Evolutionary conservation across 768 basidiomycete species (phyloP).

Genomic region (Boletales sp.): DNA sequence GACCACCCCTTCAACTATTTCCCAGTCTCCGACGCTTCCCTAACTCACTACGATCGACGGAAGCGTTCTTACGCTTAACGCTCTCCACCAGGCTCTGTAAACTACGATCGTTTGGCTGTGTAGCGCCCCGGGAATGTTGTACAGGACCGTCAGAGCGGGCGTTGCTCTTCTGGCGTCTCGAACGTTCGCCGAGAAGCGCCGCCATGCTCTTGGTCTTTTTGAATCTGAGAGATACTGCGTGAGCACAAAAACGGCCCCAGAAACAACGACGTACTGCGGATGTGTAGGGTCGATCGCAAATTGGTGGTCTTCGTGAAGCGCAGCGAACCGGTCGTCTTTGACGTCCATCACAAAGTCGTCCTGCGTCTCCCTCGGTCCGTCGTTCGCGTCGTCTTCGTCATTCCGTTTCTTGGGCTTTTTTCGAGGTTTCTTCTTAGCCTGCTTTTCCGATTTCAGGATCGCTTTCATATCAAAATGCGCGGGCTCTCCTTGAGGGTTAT

Average conservation of each 20-base stretch:
- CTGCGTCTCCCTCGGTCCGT: conserved; percentile 64
- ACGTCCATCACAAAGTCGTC: conserved; percentile 82
- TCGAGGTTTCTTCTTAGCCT: conserved; percentile 40
- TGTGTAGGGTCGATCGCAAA: conserved; percentile 96
- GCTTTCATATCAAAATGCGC: conserved; percentile 90
- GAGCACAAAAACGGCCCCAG: not conserved
- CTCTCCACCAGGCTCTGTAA: conserved; percentile 76
- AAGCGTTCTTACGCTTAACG: conserved; percentile 74
- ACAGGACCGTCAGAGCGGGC: not conserved
- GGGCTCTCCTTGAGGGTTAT: conserved; percentile 50
- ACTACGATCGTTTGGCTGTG: conserved; percentile 25
- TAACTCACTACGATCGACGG: conserved; percentile 21
- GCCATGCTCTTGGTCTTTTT: conserved; percentile 92
- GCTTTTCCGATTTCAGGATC: conserved; percentile 83
- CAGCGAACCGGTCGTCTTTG: conserved; percentile 84
- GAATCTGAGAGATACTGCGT: conserved; percentile 50
- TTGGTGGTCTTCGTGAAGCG: conserved; percentile 81
- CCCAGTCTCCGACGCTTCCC: conserved; percentile 40
- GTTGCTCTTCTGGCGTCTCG: conserved; percentile 51
- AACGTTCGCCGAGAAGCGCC: conserved; percentile 79
- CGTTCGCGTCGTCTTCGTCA: conserved; percentile 33
- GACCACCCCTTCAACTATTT: conserved; percentile 6
- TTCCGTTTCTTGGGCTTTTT: conserved; percentile 19
- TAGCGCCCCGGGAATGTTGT: not conserved
- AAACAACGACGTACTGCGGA: conserved; percentile 65